Conservation (phyloP, 192 early-diverging fungal species). For the Ambispora gerdemannii region DNA sequence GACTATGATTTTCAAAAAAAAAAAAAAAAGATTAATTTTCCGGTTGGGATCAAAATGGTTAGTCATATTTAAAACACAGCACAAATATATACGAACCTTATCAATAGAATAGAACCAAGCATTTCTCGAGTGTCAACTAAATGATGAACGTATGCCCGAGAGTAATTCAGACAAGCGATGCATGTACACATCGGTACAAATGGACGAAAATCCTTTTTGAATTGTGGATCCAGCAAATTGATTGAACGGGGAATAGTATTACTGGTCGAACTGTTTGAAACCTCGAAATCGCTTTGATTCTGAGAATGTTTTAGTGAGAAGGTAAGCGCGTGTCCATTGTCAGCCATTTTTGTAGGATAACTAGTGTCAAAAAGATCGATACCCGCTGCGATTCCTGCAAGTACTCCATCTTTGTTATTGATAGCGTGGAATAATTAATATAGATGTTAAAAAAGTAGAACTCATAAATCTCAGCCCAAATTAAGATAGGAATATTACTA, state of each 20-base stretch:
- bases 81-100: conserved; percentile 60
- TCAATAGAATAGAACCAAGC: conserved; percentile 71
- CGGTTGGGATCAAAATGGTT: not conserved
- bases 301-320: conserved; percentile 44
- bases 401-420: conserved; percentile 48
- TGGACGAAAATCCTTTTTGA: conserved; percentile 56
- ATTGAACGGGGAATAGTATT: too few relatives aligned
- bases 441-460: not conserved
- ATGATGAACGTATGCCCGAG: conserved; percentile 73
- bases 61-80: too few relatives aligned
- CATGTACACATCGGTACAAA: conserved; percentile 63
- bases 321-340: conserved; percentile 63
- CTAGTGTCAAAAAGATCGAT: conserved; percentile 72
- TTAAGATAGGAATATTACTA: too few relatives aligned
- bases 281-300: not conserved
- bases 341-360: conserved; percentile 62
- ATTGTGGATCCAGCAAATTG: conserved; percentile 59
- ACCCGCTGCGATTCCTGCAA: conserved; percentile 51
- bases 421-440: too few relatives aligned
- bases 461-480: not conserved
- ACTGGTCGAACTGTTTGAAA: not conserved
- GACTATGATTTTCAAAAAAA: conserved; percentile 5
- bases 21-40: not conserved
- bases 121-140: conserved; percentile 72
- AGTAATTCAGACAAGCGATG: conserved; percentile 63